Percentiles rank a stretch among this genome's conserved stretches.
phyloP scores from a whole-genome alignment of 1,284 basidiomycete species.

The Cryptococcus sp. region DNA sequence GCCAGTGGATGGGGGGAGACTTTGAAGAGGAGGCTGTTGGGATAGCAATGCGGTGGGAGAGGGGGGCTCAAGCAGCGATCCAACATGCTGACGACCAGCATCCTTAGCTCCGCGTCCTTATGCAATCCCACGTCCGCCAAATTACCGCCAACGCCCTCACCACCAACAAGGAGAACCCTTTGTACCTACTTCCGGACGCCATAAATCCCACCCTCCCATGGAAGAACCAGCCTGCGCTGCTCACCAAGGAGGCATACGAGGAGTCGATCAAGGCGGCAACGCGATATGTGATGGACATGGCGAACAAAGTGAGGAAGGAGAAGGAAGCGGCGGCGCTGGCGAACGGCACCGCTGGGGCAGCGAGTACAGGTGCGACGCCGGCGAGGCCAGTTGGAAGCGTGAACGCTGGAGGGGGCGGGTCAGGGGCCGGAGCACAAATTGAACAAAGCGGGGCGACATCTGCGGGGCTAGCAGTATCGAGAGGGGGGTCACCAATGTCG shows the following conservation, averaged over 20 bases:
- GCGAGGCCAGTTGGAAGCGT: background rate
- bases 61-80: background rate
- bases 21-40: background rate
- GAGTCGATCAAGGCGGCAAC: conserved; percentile 10
- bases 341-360: background rate
- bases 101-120: conserved; percentile 13
- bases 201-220: conserved; percentile 20
- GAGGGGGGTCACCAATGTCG: background rate
- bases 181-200: conserved; percentile 13
- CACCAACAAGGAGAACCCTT: conserved; percentile 13
- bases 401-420: background rate
- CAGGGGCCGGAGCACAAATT: background rate
- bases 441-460: background rate
- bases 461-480: background rate
- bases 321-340: conserved; percentile 2
- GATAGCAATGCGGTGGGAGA: background rate
- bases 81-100: too few relatives aligned
- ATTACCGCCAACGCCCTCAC: conserved; percentile 9
- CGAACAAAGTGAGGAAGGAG: conserved; percentile 5
- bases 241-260: conserved; percentile 16
- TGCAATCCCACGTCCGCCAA: conserved; percentile 17
- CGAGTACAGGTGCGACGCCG: background rate
- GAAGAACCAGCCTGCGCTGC: conserved; percentile 11
- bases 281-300: conserved; percentile 6
- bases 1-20: too few relatives aligned